Conservation (phyloP, 176 grass and related monocot species). For the Aegilops umbellulata region DNA sequence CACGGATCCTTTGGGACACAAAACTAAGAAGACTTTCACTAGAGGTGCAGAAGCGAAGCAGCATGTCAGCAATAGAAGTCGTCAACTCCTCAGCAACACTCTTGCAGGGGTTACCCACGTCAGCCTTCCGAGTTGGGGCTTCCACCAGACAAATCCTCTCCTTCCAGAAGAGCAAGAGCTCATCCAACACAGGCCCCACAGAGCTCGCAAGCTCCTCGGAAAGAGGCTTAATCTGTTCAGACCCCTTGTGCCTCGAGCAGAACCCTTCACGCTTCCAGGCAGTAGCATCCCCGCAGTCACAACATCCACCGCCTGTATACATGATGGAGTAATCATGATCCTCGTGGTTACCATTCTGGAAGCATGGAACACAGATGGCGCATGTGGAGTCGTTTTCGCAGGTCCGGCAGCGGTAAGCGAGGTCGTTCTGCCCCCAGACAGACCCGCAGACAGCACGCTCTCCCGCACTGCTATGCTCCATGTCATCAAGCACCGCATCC, state of each 20-base stretch:
- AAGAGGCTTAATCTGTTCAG: conserved; percentile 87
- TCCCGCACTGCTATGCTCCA: conserved; percentile 48
- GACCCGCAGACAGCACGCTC: conserved; percentile 76
- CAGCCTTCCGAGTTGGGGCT: conserved; percentile 1
- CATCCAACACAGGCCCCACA: conserved; percentile 68
- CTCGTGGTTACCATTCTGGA: conserved; percentile 84
- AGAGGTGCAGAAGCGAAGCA: conserved; percentile 74
- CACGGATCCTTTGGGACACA: conserved; percentile 59
- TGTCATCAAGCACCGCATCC: conserved; percentile 34
- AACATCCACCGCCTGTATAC: conserved; percentile 91
- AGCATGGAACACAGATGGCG: conserved; percentile 90
- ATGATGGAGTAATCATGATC: conserved; percentile 98
- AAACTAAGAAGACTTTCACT: conserved; percentile 92
- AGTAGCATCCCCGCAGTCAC: conserved; percentile 90
- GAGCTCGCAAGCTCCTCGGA: conserved; percentile 56
- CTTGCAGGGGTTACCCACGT: neutral
- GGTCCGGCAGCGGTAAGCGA: conserved; percentile 87
- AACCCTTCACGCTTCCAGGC: conserved; percentile 97
- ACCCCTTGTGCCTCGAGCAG: conserved; percentile 84
- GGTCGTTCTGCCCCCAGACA: conserved; percentile 85
- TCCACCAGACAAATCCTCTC: conserved; percentile 50
- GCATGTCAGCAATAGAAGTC: conserved; percentile 53
- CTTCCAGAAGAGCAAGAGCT: conserved; percentile 74
- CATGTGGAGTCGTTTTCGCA: conserved; percentile 90
- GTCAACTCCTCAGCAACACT: conserved; percentile 59